Evolutionary conservation across 2,329 filamentous ascomycete genomes (phyloP), one percentile per base, ranked within the genome.

Genomic region (Coniochaeta pulveracea): DNA sequence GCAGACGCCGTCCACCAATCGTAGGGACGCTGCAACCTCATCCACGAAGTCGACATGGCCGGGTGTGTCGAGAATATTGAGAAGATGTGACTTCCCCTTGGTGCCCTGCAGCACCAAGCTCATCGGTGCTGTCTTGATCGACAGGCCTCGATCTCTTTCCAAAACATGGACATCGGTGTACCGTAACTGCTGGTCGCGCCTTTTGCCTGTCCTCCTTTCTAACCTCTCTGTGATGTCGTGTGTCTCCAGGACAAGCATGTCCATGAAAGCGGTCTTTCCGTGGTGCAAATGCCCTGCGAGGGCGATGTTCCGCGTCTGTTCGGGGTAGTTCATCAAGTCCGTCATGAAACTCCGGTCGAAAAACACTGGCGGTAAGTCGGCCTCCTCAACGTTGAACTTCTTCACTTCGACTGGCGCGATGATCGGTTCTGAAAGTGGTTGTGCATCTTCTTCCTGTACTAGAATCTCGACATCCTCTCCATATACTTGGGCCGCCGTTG

Each of bases 31-130:
- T 7, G 91, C 91, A 23, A 98, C 85, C 57, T 98, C 91, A 52
- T 98, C 91, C 26, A 93, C 89, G 54, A 98, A 98, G 57, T 98
- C 95, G 51, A 96, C 91, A 54, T 98, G 91, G 6, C 91, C 91
- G 1, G 91, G 91, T 1, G 91, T 98, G 58, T 98, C 91, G 37
- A 98, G 67, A 35, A 98, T 77, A 58, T 96, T 96, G 60, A 98
- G 63, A 3, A 98, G 69, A 59, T 96, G 88, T 22, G 88, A 96
- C 60, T 98, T 98, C 34, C 85, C 85, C 55, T 83, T 85, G 7
- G 85, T 88, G 45, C 76, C 83, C 48, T 85, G 85, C 36, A 98
- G 65, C 23, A 96, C 79, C 44, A 98, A 61, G 50, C 82, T 94
- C 88, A 98, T 96, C 6, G 91, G 89, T 12, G 86, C 80, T 5